Evolutionary conservation across 2,329 filamentous ascomycete genomes (phyloP), one percentile per base, ranked within the genome.

Genomic region (Colletotrichum brevisporum): DNA sequence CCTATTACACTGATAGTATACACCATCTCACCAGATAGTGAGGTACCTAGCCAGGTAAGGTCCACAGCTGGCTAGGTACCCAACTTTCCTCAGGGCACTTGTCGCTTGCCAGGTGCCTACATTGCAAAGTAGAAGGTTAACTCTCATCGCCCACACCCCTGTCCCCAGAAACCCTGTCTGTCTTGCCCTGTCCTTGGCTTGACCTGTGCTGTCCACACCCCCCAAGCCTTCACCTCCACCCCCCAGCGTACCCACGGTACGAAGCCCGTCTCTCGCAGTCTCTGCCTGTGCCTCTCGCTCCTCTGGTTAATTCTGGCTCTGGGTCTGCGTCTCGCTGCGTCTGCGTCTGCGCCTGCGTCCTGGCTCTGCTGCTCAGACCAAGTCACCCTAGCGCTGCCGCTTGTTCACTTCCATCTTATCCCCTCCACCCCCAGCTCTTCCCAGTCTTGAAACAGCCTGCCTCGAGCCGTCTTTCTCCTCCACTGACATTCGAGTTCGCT

Each of bases 341-440:
- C 21, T 60, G 47, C 31, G 45, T 21, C 45, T 48, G 12, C 16
- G 41, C 13, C 41, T 43, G 41, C 41, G 41, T 43, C 10, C 41
- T 43, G 41, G 41, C 3, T 43, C 21, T 51, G 48, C 65, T 68
- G 62, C 54, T 67, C 63, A 70, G 56, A 52, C 63, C 50, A 69
- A 65, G 62, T 61, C 63, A 54, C 24, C 63, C 58, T 68, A 67
- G 63, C 58, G 68, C 58, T 63, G 60, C 55, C 60, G 59, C 60
- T 52, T 60, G 60, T 47, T 68, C 66, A 66, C 69, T 69, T 71
- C 65, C 69, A 70, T 71, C 69, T 71, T 62, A 67, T 70, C 69
- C 69, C 66, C 69, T 69, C 66, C 66, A 51, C 63, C 67, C 67
- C 70, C 70, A 70, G 69, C 66, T 69, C 60, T 57, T 69, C 43